Evolutionary conservation across 495 filamentous ascomycete genomes (phyloP).

Genomic region (Delitschia confertaspora): DNA sequence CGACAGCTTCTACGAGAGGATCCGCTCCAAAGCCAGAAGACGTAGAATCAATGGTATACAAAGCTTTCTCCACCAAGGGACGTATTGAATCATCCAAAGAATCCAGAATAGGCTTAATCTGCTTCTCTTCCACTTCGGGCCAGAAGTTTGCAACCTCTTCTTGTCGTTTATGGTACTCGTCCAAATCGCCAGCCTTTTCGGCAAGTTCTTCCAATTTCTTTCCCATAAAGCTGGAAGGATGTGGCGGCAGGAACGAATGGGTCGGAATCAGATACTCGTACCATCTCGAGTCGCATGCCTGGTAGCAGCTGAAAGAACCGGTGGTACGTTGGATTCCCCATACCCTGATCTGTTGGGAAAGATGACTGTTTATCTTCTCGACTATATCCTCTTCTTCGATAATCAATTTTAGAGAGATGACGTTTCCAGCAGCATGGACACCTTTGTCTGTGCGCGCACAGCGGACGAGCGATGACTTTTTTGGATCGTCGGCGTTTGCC

Average conservation of each 20-base stretch:
- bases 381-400: conserved; percentile 83
- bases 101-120: conserved; percentile 65
- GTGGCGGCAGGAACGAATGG: conserved; percentile 82
- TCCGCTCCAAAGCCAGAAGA: conserved; percentile 2
- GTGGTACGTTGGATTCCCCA: conserved; percentile 85
- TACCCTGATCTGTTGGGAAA: conserved; percentile 80
- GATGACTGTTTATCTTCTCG: conserved; percentile 76
- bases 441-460: conserved; percentile 97
- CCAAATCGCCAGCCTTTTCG: conserved; percentile 58
- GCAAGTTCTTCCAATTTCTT: conserved; percentile 65
- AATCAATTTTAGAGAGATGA: conserved; percentile 91
- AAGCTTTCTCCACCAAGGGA: conserved; percentile 35
- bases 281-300: conserved; percentile 82
- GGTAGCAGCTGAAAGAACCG: conserved; percentile 82
- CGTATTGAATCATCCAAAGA: conserved; percentile 40
- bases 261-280: conserved; percentile 96
- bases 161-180: conserved; percentile 58
- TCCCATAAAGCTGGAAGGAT: conserved; percentile 75
- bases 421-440: conserved; percentile 93
- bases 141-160: conserved; percentile 73
- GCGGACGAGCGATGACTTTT: conserved; percentile 87
- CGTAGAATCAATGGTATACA: conserved; percentile 38
- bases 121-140: conserved; percentile 64
- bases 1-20: conserved; percentile 19
- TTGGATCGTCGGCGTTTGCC: conserved; percentile 90